These are phyloP conservation scores for Helminthosporium solani DNA, from an alignment of 2,329 filamentous ascomycete genomes.

Conservation along the genomic window DNA sequence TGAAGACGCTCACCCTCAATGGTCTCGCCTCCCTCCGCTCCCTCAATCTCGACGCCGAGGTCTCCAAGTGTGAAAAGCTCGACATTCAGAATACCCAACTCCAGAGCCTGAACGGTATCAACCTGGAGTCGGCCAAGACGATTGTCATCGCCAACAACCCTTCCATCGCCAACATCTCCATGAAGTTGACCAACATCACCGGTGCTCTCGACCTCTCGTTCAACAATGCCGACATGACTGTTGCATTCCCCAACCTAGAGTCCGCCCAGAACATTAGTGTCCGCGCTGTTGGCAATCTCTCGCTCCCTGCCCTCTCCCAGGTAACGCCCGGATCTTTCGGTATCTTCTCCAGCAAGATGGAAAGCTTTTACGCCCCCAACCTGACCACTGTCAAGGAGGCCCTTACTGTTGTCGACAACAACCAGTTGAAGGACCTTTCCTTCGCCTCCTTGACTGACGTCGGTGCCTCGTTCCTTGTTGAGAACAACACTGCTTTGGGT, in stretches of 20 bases:
- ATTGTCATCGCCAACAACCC: slow-evolving; percentile 76
- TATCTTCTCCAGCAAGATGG: slow-evolving; percentile 78
- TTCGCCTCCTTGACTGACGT: slow-evolving; percentile 68
- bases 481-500: slow-evolving; percentile 80
- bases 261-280: slow-evolving; percentile 80
- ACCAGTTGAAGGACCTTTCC: slow-evolving; percentile 68
- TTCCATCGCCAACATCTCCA: slow-evolving; percentile 80
- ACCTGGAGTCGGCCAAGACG: slow-evolving; percentile 68
- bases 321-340: slow-evolving; percentile 74
- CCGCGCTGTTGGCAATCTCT: slow-evolving; percentile 74
- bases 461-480: slow-evolving; percentile 77
- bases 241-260: slow-evolving; percentile 76
- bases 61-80: slow-evolving; percentile 68
- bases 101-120: slow-evolving; percentile 74
- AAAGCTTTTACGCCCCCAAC: slow-evolving; percentile 64
- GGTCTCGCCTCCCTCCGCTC: slow-evolving; percentile 66
- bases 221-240: slow-evolving; percentile 72
- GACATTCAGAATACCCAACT: slow-evolving; percentile 85
- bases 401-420: slow-evolving; percentile 59
- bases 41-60: slow-evolving; percentile 62
- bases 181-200: slow-evolving; percentile 75
- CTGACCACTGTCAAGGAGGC: slow-evolving; percentile 65
- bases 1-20: slow-evolving; percentile 69
- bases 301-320: slow-evolving; percentile 68
- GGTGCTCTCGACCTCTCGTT: slow-evolving; percentile 70